Conservation (phyloP, 192 early-diverging fungal species). For the Coemansia nantahalensis region DNA sequence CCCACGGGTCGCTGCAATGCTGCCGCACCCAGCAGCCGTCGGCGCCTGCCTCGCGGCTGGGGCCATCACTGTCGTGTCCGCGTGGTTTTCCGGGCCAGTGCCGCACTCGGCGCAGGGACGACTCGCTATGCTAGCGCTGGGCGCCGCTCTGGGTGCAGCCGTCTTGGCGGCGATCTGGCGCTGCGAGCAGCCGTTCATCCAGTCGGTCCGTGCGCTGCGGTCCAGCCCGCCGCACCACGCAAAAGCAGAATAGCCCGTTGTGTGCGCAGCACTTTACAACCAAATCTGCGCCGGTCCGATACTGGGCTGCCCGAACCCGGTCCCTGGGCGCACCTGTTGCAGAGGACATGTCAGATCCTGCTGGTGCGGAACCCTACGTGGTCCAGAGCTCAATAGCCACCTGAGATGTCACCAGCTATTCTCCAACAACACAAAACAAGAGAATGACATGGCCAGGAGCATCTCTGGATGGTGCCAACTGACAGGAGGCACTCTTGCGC, state of each 20-base stretch:
- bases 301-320: no score
- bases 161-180: conserved; percentile 28
- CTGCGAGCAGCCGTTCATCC: conserved; percentile 33
- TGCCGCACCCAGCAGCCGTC: conserved; percentile 27
- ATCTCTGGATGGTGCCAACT: no score
- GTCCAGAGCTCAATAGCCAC: no score
- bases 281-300: no score
- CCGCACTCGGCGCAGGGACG: not conserved
- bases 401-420: no score
- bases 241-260: conserved; percentile 8
- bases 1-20: conserved; percentile 17
- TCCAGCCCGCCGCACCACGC: conserved; percentile 6
- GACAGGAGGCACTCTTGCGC: no score
- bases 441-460: not conserved
- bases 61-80: not conserved
- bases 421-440: not conserved
- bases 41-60: conserved; percentile 18
- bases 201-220: conserved; percentile 15
- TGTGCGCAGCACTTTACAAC: no score
- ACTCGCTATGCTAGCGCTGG: conserved; percentile 13
- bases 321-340: no score
- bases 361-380: no score
- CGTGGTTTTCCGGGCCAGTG: not conserved
- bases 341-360: no score
- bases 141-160: conserved; percentile 10